Percentiles rank a stretch among this genome's conserved stretches.
phyloP scores from a whole-genome alignment of 2,329 filamentous ascomycete species.

The Pyrenophora tritici-repentis region DNA sequence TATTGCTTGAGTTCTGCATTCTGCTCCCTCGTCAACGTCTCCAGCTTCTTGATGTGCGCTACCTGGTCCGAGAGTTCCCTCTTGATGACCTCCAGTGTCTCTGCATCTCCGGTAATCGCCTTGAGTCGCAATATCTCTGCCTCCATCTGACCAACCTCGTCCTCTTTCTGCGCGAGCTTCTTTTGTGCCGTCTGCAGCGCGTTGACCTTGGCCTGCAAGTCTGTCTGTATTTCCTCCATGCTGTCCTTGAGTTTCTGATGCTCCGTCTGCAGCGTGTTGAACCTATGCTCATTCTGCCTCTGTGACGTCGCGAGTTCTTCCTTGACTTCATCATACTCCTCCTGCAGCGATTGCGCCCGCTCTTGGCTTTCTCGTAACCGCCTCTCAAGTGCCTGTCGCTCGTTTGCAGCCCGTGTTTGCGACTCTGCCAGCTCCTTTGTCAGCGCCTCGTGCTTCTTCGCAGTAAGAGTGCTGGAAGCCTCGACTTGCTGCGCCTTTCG shows the following conservation, averaged over 20 bases:
- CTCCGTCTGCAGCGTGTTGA: conserved; percentile 65
- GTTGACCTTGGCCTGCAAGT: conserved; percentile 61
- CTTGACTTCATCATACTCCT: conserved; percentile 82
- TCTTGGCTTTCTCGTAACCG: conserved; percentile 64
- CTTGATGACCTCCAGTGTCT: conserved; percentile 83
- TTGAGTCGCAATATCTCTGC: conserved; percentile 82
- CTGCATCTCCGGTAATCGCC: conserved; percentile 82
- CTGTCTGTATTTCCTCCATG: conserved; percentile 64
- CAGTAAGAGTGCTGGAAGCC: conserved; percentile 55
- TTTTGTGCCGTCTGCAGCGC: conserved; percentile 66
- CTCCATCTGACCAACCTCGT: conserved; percentile 74
- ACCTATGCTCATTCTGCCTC: conserved; percentile 65
- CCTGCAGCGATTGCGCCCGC: conserved; percentile 72
- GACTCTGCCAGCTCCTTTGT: conserved; percentile 60
- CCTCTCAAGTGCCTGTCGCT: conserved; percentile 61
- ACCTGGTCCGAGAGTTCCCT: conserved; percentile 90
- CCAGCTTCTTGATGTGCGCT: conserved; percentile 83
- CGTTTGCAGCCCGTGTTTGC: conserved; percentile 60
- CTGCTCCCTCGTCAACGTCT: conserved; percentile 80
- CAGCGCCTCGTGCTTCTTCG: conserved; percentile 60
- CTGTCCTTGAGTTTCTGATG: conserved; percentile 63
- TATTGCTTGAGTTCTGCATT: conserved; percentile 78
- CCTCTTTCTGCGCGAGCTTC: conserved; percentile 70
- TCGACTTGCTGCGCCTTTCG: conserved; percentile 67
- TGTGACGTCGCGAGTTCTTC: conserved; percentile 72